Conservation (phyloP, 345 rosid genomes). For the Turritis glabra region DNA sequence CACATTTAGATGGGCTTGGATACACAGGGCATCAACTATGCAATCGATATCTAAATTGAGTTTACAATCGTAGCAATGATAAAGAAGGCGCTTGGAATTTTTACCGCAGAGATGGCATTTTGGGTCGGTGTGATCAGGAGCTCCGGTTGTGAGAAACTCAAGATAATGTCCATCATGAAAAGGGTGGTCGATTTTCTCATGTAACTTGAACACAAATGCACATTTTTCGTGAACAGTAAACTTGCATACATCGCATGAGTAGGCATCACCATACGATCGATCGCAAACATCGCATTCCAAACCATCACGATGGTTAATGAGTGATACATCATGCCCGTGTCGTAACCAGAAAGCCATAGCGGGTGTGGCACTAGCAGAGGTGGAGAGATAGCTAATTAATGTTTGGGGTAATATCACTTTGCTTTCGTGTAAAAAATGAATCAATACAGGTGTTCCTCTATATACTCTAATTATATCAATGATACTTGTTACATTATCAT, state of each 20-base stretch:
- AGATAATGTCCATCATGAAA: not conserved
- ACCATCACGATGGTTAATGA: not conserved
- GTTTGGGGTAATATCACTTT: not conserved
- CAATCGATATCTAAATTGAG: constrained; percentile 13
- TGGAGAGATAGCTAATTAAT: not conserved
- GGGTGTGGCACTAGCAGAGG: not conserved
- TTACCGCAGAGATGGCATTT: constrained; percentile 6
- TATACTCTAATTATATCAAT: not conserved
- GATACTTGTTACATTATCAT: not conserved
- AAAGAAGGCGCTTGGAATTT: not conserved
- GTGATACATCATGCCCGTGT: not conserved
- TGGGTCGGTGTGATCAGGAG: constrained; percentile 9
- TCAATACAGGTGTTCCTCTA: not conserved
- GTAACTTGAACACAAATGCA: not conserved
- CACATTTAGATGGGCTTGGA: not conserved
- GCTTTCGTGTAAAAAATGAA: not conserved
- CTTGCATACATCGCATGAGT: not conserved
- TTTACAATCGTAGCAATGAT: not conserved
- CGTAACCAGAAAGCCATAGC: not conserved
- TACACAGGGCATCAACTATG: not conserved
- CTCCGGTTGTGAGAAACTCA: constrained; percentile 21
- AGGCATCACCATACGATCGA: not conserved
- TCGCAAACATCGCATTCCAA: constrained; percentile 5
- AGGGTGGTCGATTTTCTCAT: not conserved
- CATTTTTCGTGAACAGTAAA: not conserved